Base-by-base conservation (phyloP, 192 early-diverging fungal genomes). In the Diversispora epigaea region DNA sequence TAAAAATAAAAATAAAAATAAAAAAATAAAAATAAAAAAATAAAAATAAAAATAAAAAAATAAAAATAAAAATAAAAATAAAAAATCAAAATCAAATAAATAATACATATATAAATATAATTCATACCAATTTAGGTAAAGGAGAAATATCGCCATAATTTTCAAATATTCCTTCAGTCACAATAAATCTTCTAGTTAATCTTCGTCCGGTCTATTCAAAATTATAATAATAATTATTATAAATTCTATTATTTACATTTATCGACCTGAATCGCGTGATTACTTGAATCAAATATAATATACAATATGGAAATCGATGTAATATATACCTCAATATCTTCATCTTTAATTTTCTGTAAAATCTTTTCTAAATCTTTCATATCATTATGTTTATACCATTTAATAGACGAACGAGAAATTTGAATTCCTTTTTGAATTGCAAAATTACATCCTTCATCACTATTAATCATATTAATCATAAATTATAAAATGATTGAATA, bases 311-410 rank as follows among this genome's bases (percentile, higher is more conserved):
- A 63, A 25, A 62, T 10, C 4, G 14, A 25, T 61, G 32, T 12
- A 11, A 3, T 32, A 10, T 43, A 8, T 67, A 90, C 90, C 65
- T 79, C 76, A 19, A 75, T 70, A 58, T 88, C 83, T 72, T 97
- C 93, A 58, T 68, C 76, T 65, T 91, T 81, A 63, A 98, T 88
- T 50, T 92, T 88, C 64, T 87, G 71, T 62, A 99, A 82, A 22
- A 97, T 86, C 55, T 89, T 89, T 79, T 99, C 95, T 19, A 99
- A 81, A 77, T 99, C 96, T 9, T 89, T 85, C 93, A 99, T 92
- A 77, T 99, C 95, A 80, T 99, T 97, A 85, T 99, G 97, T 77
- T 96, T 96, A 80, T 89, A 99, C 84, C 86, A 96, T 75, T 90
- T 89, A 64, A 99, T 88, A 78, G 85, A 91, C 68, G 92, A 94